Percentiles rank a stretch among this genome's conserved stretches.
These are phyloP conservation scores for Pyronema omphalodes DNA, from an alignment of 495 filamentous ascomycete species.

Conservation along the genomic window DNA sequence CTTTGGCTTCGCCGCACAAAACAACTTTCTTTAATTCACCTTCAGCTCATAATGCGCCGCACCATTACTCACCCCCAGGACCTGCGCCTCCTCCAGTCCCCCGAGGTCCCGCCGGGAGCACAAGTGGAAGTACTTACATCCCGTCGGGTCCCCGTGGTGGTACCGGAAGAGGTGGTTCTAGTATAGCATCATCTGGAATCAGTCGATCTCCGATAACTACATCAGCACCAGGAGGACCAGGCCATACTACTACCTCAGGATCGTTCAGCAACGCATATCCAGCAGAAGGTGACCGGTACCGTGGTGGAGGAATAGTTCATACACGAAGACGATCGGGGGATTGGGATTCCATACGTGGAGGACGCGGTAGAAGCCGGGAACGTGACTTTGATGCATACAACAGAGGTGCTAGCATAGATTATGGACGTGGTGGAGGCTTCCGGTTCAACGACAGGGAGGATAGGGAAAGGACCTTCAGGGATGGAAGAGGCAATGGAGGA, in stretches of 20 bases:
- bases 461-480: constrained; percentile 15
- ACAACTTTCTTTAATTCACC: constrained; percentile 13
- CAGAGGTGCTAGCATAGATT: constrained; percentile 15
- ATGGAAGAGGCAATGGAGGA: constrained; percentile 10
- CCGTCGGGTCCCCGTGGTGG: constrained; percentile 20
- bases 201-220: constrained; percentile 18
- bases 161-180: constrained; percentile 12
- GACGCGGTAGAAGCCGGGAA: constrained; percentile 16
- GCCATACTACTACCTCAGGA: constrained; percentile 7
- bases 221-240: constrained; percentile 11
- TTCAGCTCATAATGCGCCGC: constrained; percentile 14
- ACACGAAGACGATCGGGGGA: constrained; percentile 17
- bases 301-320: constrained; percentile 6
- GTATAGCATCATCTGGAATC: constrained; percentile 10
- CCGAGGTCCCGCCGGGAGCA: not conserved
- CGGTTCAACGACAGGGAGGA: constrained; percentile 14
- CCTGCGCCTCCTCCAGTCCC: not conserved
- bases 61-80: constrained; percentile 16
- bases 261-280: constrained; percentile 15
- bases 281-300: constrained; percentile 11
- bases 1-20: constrained; percentile 17
- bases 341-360: constrained; percentile 15
- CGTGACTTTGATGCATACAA: constrained; percentile 16
- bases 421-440: constrained; percentile 13
- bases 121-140: constrained; percentile 12